phyloP scores from a whole-genome alignment of 495 filamentous ascomycete species.

The Barbatosphaeria neglecta region DNA sequence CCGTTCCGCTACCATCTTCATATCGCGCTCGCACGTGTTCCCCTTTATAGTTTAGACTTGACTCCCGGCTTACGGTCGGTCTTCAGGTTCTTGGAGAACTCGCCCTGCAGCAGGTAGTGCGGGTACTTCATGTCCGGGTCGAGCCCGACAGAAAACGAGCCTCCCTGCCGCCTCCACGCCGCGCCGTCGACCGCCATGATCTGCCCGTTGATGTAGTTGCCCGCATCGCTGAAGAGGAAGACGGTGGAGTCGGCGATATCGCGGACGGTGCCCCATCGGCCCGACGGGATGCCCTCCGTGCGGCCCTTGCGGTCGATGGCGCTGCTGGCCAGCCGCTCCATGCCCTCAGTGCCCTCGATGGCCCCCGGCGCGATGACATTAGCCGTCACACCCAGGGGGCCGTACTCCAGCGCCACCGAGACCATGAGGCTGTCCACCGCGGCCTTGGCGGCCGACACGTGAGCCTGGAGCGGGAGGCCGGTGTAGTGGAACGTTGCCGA shows the following conservation, averaged over 20 bases:
- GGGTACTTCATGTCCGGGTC: constrained; percentile 34
- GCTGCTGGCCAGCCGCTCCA: constrained; percentile 38
- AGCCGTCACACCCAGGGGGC: constrained; percentile 75
- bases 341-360: constrained; percentile 54
- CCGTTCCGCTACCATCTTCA: too few species aligned
- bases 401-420: constrained; percentile 71
- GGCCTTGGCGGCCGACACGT: constrained; percentile 83
- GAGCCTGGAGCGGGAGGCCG: constrained; percentile 69
- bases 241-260: constrained; percentile 93
- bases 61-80: constrained; percentile 20
- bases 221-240: constrained; percentile 71
- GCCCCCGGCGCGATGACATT: constrained; percentile 81
- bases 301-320: constrained; percentile 17
- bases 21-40: too few species aligned
- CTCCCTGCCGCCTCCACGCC: constrained; percentile 48
- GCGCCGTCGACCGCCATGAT: constrained; percentile 71
- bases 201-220: constrained; percentile 72
- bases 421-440: constrained; percentile 74
- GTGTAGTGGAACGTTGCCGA: constrained; percentile 85
- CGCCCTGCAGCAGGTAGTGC: constrained; percentile 27
- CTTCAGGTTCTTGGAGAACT: constrained; percentile 31
- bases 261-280: constrained; percentile 63
- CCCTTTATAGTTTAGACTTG: constrained; percentile 26
- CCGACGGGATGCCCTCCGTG: constrained; percentile 44
- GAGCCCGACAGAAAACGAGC: constrained; percentile 26